These are phyloP conservation scores for Larix kaempferi DNA, from an alignment of 75 land plant genomes.

Conservation along the genomic window DNA sequence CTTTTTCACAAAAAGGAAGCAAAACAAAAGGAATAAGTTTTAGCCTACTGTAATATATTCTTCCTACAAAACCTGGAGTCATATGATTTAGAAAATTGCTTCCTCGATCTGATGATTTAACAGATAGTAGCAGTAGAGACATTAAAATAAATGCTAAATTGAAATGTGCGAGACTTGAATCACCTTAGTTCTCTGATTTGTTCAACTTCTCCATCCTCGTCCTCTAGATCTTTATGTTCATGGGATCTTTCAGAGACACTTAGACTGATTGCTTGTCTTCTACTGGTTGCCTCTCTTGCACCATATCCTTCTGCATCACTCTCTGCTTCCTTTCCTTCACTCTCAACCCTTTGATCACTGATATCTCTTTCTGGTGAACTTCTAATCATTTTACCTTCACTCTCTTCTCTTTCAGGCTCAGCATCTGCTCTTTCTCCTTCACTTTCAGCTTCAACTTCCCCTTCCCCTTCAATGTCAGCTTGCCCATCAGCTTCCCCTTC, in stretches of 20 bases:
- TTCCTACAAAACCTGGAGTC: not conserved
- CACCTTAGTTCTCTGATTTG: slow-evolving; percentile 41
- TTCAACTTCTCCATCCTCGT: slow-evolving; percentile 68
- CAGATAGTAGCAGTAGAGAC: not conserved
- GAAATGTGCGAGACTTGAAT: not conserved
- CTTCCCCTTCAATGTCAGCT: slow-evolving; percentile 69
- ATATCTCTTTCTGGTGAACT: slow-evolving; percentile 60
- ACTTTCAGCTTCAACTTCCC: slow-evolving; percentile 75
- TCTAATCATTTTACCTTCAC: slow-evolving; percentile 71
- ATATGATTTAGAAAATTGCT: not conserved
- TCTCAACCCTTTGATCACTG: slow-evolving; percentile 49
- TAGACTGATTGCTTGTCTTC: slow-evolving; percentile 53
- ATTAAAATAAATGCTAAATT: not conserved
- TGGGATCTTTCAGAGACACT: slow-evolving; percentile 79
- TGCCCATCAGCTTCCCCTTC: slow-evolving; percentile 45
- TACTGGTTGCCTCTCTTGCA: slow-evolving; percentile 53
- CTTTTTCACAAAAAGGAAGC: not conserved
- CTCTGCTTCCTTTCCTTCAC: slow-evolving; percentile 48
- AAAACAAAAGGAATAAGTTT: not conserved
- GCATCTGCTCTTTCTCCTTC: slow-evolving; percentile 68
- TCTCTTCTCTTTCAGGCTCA: slow-evolving; percentile 63
- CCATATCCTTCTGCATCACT: slow-evolving; percentile 65
- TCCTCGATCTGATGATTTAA: not conserved
- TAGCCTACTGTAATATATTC: not conserved
- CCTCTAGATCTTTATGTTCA: slow-evolving; percentile 42